Conservation (phyloP, 1,284 basidiomycete species). For the Albatrellus sp. region DNA sequence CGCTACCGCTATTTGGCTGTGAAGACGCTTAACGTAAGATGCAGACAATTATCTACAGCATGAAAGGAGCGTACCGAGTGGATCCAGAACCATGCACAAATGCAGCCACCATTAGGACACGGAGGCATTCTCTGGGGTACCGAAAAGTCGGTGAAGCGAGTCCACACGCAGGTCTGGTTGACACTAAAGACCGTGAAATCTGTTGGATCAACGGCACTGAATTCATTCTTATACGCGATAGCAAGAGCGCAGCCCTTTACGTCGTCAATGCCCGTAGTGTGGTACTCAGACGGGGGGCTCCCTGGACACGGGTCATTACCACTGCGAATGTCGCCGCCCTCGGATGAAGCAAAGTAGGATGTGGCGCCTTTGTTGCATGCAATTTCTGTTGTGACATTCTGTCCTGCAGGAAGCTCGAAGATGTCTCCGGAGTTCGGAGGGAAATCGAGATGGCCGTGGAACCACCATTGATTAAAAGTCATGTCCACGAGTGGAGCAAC, state of each 20-base stretch:
- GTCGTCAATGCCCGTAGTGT: slow-evolving; percentile 43
- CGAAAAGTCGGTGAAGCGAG: slow-evolving; percentile 50
- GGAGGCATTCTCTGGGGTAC: slow-evolving; percentile 59
- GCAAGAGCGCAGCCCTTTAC: slow-evolving; percentile 57
- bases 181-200: slow-evolving; percentile 66
- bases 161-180: slow-evolving; percentile 66
- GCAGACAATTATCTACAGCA: neutral
- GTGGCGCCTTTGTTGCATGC: slow-evolving; percentile 50
- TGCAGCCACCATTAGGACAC: slow-evolving; percentile 54
- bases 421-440: slow-evolving; percentile 46
- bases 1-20: slow-evolving; percentile 27
- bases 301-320: slow-evolving; percentile 39
- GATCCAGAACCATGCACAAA: slow-evolving; percentile 69
- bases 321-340: slow-evolving; percentile 38
- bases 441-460: slow-evolving; percentile 48
- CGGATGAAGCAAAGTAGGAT: slow-evolving; percentile 36
- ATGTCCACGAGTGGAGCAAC: slow-evolving; percentile 25
- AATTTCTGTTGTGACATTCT: slow-evolving; percentile 39
- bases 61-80: slow-evolving; percentile 30
- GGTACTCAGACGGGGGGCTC: slow-evolving; percentile 30
- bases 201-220: slow-evolving; percentile 39
- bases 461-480: slow-evolving; percentile 61
- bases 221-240: slow-evolving; percentile 61
- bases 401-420: slow-evolving; percentile 46
- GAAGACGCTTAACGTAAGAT: neutral